Conservation (phyloP, 2,329 filamentous ascomycete genomes). For the Colletotrichum navitas region DNA sequence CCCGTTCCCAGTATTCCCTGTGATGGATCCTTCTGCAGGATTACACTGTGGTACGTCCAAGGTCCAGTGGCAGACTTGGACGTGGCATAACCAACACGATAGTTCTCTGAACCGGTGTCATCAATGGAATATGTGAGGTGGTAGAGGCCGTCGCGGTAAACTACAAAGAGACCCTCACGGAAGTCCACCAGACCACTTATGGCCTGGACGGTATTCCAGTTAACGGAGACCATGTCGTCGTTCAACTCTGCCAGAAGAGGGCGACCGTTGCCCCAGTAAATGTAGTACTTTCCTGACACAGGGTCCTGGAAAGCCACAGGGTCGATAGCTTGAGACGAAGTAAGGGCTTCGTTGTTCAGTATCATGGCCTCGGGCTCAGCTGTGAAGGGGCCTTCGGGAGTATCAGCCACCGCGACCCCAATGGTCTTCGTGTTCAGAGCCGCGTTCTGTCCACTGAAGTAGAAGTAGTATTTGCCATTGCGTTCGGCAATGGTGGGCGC, state of each 20-base stretch:
- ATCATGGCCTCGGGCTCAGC: constrained; percentile 67
- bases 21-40: constrained; percentile 57
- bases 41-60: constrained; percentile 59
- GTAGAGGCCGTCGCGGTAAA: constrained; percentile 59
- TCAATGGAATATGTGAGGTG: constrained; percentile 63
- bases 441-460: constrained; percentile 67
- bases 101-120: constrained; percentile 60
- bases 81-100: constrained; percentile 62
- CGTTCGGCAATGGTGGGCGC: constrained; percentile 72
- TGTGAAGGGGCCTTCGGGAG: constrained; percentile 70
- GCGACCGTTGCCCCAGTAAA: constrained; percentile 70
- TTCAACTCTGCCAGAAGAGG: constrained; percentile 56
- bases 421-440: constrained; percentile 68
- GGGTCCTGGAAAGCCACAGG: constrained; percentile 73
- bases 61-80: constrained; percentile 54
- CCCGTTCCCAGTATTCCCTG: constrained; percentile 61
- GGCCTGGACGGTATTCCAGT: constrained; percentile 50
- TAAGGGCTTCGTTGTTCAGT: constrained; percentile 61
- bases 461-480: constrained; percentile 74
- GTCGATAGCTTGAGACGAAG: constrained; percentile 65
- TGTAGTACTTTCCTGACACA: constrained; percentile 66
- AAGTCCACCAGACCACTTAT: constrained; percentile 57
- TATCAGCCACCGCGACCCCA: constrained; percentile 69
- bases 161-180: constrained; percentile 58
- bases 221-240: constrained; percentile 61